Evolutionary conservation across 257 asterid species (phyloP), one percentile per base, ranked within the genome.

Genomic region (Echium plantagineum): DNA sequence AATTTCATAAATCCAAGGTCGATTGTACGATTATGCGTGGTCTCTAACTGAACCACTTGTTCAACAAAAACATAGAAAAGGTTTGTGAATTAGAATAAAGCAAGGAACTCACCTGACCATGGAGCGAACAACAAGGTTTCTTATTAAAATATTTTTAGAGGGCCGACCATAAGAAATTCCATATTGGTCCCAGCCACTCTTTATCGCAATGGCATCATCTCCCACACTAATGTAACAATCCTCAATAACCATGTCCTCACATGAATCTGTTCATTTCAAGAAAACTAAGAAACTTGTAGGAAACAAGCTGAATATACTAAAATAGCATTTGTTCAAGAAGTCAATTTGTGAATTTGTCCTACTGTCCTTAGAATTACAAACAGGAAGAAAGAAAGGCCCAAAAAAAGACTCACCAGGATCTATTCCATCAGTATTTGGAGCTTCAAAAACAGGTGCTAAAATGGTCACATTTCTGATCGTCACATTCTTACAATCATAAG

Each of bases 151-250:
- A 75, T 84, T 86, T 72, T 15, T 80, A 13, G 96, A 89, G 9
- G 99, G 97, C 15, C 78, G 70, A 62, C 79, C 96, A 71, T 93
- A 93, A 18, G 83, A 59, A 63, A 78, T 77, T 28, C 99, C 99
- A 30, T 81, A 93, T 57, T 86, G 97, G 81, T 93, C 99, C 99
- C 99, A 93, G 54, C 99, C 99, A 63, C 99, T 93, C 85, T 93
- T 89, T 71, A 93, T 89, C 17, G 99, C 99, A 63, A 93, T 68
- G 38, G 80, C 94, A 66, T 93, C 99, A 69, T 89, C 99, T 35
- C 99, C 99, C 1, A 93, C 97, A 18, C 97, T 86, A 67, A 89
- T 86, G 83, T 89, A 93, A 60, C 97, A 89, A 81, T 93, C 86
- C 78, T 93, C 99, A 28, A 93, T 89, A 66, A 93, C 68, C 94